Base-by-base conservation (phyloP, 2,329 filamentous ascomycete genomes). In the Pleurostoma richardsiae region DNA sequence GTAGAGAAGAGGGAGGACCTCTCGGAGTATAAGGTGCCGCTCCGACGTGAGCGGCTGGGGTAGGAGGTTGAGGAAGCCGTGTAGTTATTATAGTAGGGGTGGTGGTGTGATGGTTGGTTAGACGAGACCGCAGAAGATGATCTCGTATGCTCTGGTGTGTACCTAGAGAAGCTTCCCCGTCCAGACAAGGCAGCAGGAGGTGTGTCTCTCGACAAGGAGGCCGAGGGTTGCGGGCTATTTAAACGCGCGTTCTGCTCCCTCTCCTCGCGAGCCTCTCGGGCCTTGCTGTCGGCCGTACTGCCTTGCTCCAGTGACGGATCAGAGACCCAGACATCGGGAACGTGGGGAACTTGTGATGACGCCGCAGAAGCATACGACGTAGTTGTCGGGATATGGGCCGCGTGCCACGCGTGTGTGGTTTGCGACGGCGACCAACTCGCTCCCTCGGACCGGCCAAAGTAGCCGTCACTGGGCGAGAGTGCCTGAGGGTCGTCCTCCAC, bases 401-500 rank as follows among this genome's bases (percentile, higher is more conserved):
- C 8, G 8, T 36, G 33, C 33, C 33, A 36, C 33, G 33, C 8
- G 33, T 36, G 8, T n/a, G 8, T 8, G 33, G 33, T n/a, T n/a
- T 36, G 33, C 33, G 33, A 36, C 33, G 33, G n/a, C 33, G 33
- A n/a, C 33, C 8, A 36, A 8, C 8, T 36, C 33, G 33, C 33
- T 36, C n/a, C 8, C 33, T 36, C 48, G 29, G 53, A 56, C 33
- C 57, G 62, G 54, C 67, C 65, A 57, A 78, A 78, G 66, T 76
- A 76, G 33, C 73, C 74, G 50, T 79, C 72, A n/a, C 72, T 69
- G 38, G 74, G 74, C 30, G 74, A 77, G 47, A 76, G 61, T 19
- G 64, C 53, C 44, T 64, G 53, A 39, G 63, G 42, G 6, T 55
- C 53, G 42, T 55, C 49, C 30, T 45, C 46, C 26, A 51, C 45